These are phyloP conservation scores for Rubia peregrina DNA, from an alignment of 305 asterid species.

Conservation along the genomic window DNA sequence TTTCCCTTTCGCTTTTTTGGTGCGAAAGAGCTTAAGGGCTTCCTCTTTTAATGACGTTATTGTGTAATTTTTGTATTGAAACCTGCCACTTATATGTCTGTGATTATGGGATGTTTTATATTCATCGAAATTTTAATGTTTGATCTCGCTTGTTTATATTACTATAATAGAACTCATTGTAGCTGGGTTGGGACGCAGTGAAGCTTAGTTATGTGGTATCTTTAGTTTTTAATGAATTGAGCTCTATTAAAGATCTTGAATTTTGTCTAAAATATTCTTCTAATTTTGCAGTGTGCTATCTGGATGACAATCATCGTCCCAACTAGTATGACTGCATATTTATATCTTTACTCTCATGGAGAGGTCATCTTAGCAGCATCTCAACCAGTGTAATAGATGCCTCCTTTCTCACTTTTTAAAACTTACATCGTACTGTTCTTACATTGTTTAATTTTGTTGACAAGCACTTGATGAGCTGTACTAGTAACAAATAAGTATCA, in stretches of 20 bases:
- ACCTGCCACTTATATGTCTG: too few species aligned
- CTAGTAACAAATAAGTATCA: background rate
- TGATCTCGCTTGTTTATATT: too few species aligned
- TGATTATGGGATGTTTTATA: too few species aligned
- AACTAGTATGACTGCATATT: slow-evolving; percentile 97
- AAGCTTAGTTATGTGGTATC: background rate
- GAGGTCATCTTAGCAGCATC: slow-evolving; percentile 95
- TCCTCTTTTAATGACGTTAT: too few species aligned
- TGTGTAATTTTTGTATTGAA: too few species aligned
- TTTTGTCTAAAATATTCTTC: slow-evolving; percentile 22
- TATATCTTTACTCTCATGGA: slow-evolving; percentile 95
- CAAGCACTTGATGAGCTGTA: background rate
- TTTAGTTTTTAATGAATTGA: background rate
- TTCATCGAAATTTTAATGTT: too few species aligned
- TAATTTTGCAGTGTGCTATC: slow-evolving; percentile 69
- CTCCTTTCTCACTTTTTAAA: slow-evolving; percentile 36
- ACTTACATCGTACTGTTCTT: background rate
- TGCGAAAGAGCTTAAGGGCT: background rate
- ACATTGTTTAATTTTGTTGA: background rate
- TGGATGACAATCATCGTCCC: slow-evolving; percentile 98
- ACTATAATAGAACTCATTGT: too few species aligned
- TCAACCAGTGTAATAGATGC: slow-evolving; percentile 99
- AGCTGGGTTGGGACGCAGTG: too few species aligned
- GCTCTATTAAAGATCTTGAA: too few species aligned
- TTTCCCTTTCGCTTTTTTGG: background rate